Base-by-base conservation (phyloP, 1,284 basidiomycete species). In the Malassezia slooffiae region DNA sequence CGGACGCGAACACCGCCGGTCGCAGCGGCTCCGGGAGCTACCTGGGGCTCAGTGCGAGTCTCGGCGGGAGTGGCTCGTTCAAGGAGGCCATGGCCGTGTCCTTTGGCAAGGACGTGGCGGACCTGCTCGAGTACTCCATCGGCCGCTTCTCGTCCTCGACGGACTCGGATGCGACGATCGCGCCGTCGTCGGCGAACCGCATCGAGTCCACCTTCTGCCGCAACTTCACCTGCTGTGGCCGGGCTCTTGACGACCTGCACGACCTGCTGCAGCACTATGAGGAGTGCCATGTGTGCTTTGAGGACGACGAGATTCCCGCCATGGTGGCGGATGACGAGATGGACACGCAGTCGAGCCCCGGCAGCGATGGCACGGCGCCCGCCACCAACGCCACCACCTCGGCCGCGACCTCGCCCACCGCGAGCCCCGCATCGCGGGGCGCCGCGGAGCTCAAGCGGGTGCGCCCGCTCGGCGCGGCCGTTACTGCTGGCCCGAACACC, bases 241-340 rank as follows among this genome's bases (percentile, higher is more conserved):
- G 58, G 30, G 57, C 49, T 22, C 55, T 69, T 30, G 64, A 59
- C 22, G 64, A 69, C 35, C 48, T 69, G 2, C 66, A 69, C 47
- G 66, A 69, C 38, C 55, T 69, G 6, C 55, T 69, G 8, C 64
- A 67, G 36, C 66, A 69, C 43, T 69, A 69, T 51, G 66, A 69
- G 39, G 66, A 67, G 30, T 56, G 60, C 41, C 66, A 69, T 33
- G 65, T 67, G 27, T 56, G 58, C 17, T 66, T 66, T 43, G 64
- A 69, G 22, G 65, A 64, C 33, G 64, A 67, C 42, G 66, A 65
- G 34, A 55, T 62, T 45, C 50, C 53, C 17, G 52, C 55, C 22
- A 56, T 57, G 54, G 52, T 64, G 22, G 47, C 55, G 22, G 62
- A 63, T 20, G 65, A 66, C 43, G 58, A 60, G 17, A 43, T 57